Conservation (phyloP, 1,284 basidiomycete genomes). For the Xanthoconium separans region DNA sequence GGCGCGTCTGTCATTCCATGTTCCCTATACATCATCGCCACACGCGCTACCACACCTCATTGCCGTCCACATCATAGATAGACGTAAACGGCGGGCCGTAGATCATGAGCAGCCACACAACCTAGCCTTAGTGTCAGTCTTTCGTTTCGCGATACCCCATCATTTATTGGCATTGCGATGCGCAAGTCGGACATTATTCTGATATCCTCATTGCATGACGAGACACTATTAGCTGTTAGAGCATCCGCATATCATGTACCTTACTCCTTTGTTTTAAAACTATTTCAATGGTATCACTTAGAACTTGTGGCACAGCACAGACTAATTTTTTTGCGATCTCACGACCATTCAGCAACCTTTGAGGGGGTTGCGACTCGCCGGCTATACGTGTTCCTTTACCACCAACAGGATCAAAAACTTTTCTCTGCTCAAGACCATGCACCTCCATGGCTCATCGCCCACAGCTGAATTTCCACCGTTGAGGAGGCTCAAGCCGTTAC, state of each 20-base stretch:
- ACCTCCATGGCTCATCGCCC: constrained; percentile 48
- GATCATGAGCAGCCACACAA: constrained; percentile 45
- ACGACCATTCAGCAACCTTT: constrained; percentile 10
- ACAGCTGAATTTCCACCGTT: constrained; percentile 58
- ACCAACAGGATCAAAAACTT: constrained; percentile 10
- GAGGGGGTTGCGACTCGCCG: background rate
- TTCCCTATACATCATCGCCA: constrained; percentile 16
- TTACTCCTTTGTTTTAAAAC: constrained; percentile 36
- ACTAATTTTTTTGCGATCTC: constrained; percentile 11
- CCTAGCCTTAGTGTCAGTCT: constrained; percentile 42
- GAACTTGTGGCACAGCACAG: too few relatives aligned
- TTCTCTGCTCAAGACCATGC: constrained; percentile 21
- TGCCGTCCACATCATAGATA: constrained; percentile 39
- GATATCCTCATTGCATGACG: constrained; percentile 54
- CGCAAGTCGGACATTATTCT: constrained; percentile 50
- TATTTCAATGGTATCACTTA: constrained; percentile 16
- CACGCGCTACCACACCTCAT: constrained; percentile 32
- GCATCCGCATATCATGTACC: constrained; percentile 59
- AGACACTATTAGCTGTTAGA: constrained; percentile 59
- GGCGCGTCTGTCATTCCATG: constrained; percentile 28
- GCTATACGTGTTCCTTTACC: constrained; percentile 23
- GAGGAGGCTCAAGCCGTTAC: constrained; percentile 70
- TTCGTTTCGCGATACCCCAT: constrained; percentile 56
- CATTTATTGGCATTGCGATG: constrained; percentile 49
- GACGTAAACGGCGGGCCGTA: constrained; percentile 44